Evolutionary conservation across 148 eudicot species (phyloP), one percentile per base, ranked within the genome.

Genomic region (Rhododendron henanense): DNA sequence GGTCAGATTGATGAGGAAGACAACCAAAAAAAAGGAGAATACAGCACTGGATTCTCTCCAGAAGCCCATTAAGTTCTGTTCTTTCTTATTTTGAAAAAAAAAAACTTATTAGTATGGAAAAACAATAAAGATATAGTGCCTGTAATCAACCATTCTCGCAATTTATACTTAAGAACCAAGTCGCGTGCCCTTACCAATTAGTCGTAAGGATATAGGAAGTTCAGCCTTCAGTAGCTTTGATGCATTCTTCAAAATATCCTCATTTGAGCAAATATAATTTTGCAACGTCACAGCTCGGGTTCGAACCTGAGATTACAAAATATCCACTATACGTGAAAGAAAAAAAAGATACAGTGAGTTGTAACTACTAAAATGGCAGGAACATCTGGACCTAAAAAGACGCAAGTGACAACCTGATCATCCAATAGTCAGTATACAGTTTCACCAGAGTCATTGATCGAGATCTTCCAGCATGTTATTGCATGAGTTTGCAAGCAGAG

Each of bases 191-290:
- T 14, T 92, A 96, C 99, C 99, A 81, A 97, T 97, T 31, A 97
- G 93, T 82, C 99, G 91, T 63, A 95, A 73, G 47, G 98, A 94
- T 84, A 91, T 87, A 31, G 99, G 99, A 88, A 97, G 93, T 92
- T 97, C 99, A 83, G 94, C 98, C 92, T 94, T 97, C 78, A 97
- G 91, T 88, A 97, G 90, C 88, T 94, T 94, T 84, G 88, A 92
- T 57, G 96, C 96, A 89, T 97, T 93, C 91, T 77, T 92, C 87
- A 95, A 85, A 76, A 97, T 95, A 88, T 97, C 99, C 88, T 93
- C 93, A 86, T 88, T 89, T 82, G 98, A 93, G 85, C 87, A 82
- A 81, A 91, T 94, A 89, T 89, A 92, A 63, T 85, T 94, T 59
- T 89, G 91, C 90, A 96, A 90, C 63, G 99, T 93, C 87, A 92